Base-by-base conservation (phyloP, 2,329 filamentous ascomycete genomes). In the Trichophyton equinum region DNA sequence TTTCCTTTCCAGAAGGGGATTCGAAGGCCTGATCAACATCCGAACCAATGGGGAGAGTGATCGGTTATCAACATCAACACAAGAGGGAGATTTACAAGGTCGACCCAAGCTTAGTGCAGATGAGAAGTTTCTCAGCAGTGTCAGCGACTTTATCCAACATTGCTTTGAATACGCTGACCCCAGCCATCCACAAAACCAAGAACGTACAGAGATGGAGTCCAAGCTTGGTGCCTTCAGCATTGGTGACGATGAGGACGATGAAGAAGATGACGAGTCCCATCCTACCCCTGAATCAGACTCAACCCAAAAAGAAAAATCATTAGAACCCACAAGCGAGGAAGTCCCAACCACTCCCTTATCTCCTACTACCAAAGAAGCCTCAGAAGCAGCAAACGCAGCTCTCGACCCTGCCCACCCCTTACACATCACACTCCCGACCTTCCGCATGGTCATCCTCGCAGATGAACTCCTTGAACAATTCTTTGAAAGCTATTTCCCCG, bases 141-240 rank as follows among this genome's bases (percentile, higher is more conserved):
- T 99, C 59, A 96, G 90, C 67, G 91, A 91, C 1, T 99, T 99
- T 71, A 99, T 97, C 63, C 83, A 91, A 65, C 83, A 94, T 62
- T 99, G 94, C 74, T 99, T 99, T 66, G 94, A 99, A 74, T 99
- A 99, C 70, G 94, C 94, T 4, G 94, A 99, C 69, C 92, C 94
- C 0, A 92, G 95, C 69, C 86, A 88, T 64, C 85, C 87, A 1
- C 80, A 81, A 70, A 81, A 85, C 64, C 69, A 73, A 13, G 42
- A 67, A 20, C 51, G 20, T 30, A 65, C 65, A 51, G 65, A 73
- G 62, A 65, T 69, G 2, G 68, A 73, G 7, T 71, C 73, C 55
- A 75, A 75, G 53, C 66, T 82, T 6, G 78, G 78, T 62, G 81
- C 87, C 2, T 94, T 95, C 72, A 81, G 83, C 20, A 88, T 95